Evolutionary conservation across 2,329 filamentous ascomycete species (phyloP), one percentile per base, ranked within the genome.

Genomic region (Nothomitra cinnamomea): DNA sequence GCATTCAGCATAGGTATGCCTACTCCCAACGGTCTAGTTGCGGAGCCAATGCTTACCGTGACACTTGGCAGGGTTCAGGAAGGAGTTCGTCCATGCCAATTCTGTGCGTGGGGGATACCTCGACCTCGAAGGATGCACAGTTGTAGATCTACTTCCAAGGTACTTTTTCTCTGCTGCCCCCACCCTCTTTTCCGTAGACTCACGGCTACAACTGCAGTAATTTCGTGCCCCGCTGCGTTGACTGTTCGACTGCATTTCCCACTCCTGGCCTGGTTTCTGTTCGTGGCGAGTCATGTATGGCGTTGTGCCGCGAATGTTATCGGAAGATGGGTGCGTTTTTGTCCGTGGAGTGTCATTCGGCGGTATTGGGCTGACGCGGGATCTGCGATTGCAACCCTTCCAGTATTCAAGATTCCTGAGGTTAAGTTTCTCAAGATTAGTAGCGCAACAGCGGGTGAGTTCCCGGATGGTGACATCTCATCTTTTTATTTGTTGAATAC

Each of bases 261-360:
- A 63, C 65, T 7, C 73, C 75, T 17, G 85, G 84, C 0, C 74
- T 92, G 35, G 74, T 82, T 15, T 80, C 84, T 3, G 83, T 90
- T 4, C 75, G 83, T 24, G 85, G 85, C 47, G 85, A 90, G 56
- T 78, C 78, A 17, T 77, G 79, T 21, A 81, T 80, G 61, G 85
- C 87, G 55, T 76, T 87, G 38, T 94, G 87, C 67, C 79, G 86
- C 50, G 77, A 83, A 61, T 94, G 87, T 64, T 86, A 92, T 70
- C 73, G 74, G 53, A 83, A 82, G 64, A 89, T 92, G 76, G 83
- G 73, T 76, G 66, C 10, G 68, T 60, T 51, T n/a, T 15, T 4
- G 19, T 51, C 48, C 48, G 48, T 13, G 28, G 28, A 32, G 10
- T 32, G 28, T 32, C 28, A 10, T 10, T 10, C 28, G 28, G 28